Evolutionary conservation across 2,329 filamentous ascomycete species (phyloP), one percentile per base, ranked within the genome.

Genomic region (Septoria petroselini): DNA sequence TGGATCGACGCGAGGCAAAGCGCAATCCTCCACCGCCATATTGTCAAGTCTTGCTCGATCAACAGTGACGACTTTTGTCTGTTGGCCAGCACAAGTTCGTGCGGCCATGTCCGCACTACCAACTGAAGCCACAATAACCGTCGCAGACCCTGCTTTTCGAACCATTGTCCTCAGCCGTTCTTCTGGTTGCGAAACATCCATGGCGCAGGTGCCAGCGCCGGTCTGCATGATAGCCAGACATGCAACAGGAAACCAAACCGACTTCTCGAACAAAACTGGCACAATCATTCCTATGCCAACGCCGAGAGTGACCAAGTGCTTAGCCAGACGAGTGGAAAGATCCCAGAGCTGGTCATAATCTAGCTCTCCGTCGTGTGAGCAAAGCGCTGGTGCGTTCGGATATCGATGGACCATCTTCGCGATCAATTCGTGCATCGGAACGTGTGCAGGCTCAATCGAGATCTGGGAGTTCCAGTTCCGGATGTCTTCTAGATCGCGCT

Each of bases 161-260:
- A 34, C 17, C 29, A 39, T 30, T 2, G 23, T 23, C 4, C 23
- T 23, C 12, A 45, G 21, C 19, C 37, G 18, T 14, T 35, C 7
- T 51, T 50, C 19, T 12, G 63, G 63, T 7, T 57, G 56, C 2
- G 55, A 52, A 11, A 59, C 54, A 38, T 67, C 65, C 43, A 66
- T 58, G 6, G 59, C 48, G 7, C 61, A 57, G 27, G 59, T 60
- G 11, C 59, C 58, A 12, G 48, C 61, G 27, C 65, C 64, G 8
- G 60, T 61, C 50, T 66, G 65, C 58, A 67, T 59, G 6, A 54
- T 48, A 29, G 54, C 65, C 34, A 61, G 48, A 23, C 60, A 54
- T 31, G 51, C 57, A 11, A 66, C 60, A 19, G 54, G 50, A 15
- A 53, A 53, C 58, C 58, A 62, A 33, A 43, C 39, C 11, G 60